Conservation (phyloP, 768 basidiomycete species). For the Hygrocybe coccinea region DNA sequence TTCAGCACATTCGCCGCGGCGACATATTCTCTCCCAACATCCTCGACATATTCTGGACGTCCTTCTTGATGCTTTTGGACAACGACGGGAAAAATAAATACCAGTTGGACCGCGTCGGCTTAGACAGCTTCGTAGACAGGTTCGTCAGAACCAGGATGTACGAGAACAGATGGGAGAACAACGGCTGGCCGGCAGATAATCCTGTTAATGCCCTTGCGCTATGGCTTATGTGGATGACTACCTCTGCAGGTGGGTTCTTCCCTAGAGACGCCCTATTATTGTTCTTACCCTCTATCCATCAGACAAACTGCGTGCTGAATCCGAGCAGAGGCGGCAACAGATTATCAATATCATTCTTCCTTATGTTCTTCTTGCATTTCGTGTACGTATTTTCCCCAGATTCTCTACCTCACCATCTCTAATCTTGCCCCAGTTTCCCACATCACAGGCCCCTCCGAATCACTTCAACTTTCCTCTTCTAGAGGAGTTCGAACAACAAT, state of each 20-base stretch:
- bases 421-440: constrained; percentile 41
- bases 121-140: constrained; percentile 37
- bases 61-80: constrained; percentile 51
- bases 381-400: constrained; percentile 30
- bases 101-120: constrained; percentile 44
- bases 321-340: constrained; percentile 22
- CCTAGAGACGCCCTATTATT: neutral
- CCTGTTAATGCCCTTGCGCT: constrained; percentile 44
- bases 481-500: constrained; percentile 12
- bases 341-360: constrained; percentile 37
- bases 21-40: constrained; percentile 32
- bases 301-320: constrained; percentile 30
- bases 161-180: constrained; percentile 22
- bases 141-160: constrained; percentile 41
- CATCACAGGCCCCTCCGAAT: constrained; percentile 55
- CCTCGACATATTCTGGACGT: constrained; percentile 38
- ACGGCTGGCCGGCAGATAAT: constrained; percentile 51
- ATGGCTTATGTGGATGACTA: constrained; percentile 55
- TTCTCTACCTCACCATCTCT: constrained; percentile 2
- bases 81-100: constrained; percentile 51
- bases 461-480: constrained; percentile 53
- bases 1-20: constrained; percentile 35
- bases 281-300: neutral
- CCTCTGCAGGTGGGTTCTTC: constrained; percentile 34
- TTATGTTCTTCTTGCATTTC: constrained; percentile 46